Percentiles rank a stretch among this genome's conserved stretches.
Conservation (phyloP, 1,284 basidiomycete genomes). For the Sanghuangporus baumii region DNA sequence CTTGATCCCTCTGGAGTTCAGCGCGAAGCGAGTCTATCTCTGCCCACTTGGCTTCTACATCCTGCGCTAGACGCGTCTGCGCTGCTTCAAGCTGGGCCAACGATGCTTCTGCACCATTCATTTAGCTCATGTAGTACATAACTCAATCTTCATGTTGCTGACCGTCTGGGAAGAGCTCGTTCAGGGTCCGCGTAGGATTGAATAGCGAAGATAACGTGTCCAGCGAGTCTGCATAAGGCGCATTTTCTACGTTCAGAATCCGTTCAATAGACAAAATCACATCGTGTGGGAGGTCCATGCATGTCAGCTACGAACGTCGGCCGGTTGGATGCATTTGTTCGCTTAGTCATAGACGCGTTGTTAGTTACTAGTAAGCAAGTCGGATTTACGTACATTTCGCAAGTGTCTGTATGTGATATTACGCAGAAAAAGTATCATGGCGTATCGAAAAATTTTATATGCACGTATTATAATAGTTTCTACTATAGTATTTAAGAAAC, state of each 20-base stretch:
- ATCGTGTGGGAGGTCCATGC: slow-evolving; percentile 52
- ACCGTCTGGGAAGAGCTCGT: slow-evolving; percentile 76
- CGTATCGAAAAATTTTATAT: too few species aligned
- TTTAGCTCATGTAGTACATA: background rate
- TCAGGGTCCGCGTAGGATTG: slow-evolving; percentile 53
- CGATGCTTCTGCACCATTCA: slow-evolving; percentile 49
- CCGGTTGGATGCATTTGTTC: background rate
- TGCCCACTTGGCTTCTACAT: slow-evolving; percentile 57
- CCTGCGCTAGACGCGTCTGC: slow-evolving; percentile 53
- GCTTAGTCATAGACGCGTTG: background rate
- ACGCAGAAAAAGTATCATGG: too few species aligned
- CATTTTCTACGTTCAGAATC: slow-evolving; percentile 48
- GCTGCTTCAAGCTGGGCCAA: slow-evolving; percentile 59
- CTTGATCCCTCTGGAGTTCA: slow-evolving; percentile 71
- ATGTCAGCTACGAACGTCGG: background rate
- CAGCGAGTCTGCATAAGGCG: slow-evolving; percentile 42
- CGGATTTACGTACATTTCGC: too few species aligned
- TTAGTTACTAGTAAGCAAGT: too few species aligned
- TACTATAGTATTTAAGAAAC: too few species aligned
- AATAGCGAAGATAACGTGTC: slow-evolving; percentile 57
- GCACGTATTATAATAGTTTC: too few species aligned
- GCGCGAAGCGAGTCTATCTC: slow-evolving; percentile 67
- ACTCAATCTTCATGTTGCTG: slow-evolving; percentile 21
- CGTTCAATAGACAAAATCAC: slow-evolving; percentile 63
- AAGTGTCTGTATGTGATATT: too few species aligned